These are phyloP conservation scores for Cladosporium sp. DNA, from an alignment of 2,329 filamentous ascomycete genomes.

Conservation along the genomic window DNA sequence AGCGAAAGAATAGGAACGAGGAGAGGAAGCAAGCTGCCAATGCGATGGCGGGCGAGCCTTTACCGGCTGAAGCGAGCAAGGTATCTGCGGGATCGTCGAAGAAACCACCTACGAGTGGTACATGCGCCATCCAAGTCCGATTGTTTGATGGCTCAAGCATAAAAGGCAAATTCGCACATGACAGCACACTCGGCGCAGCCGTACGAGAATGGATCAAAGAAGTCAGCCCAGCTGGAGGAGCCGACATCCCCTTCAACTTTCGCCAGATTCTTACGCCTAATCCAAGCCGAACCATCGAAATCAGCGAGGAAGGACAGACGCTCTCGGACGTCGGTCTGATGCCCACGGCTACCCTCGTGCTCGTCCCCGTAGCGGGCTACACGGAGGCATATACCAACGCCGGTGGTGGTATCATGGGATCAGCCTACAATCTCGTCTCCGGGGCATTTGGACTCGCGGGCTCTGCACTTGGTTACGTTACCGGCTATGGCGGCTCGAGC, in stretches of 20 bases:
- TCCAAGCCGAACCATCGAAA: constrained; percentile 70
- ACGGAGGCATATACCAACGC: constrained; percentile 53
- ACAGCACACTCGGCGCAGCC: constrained; percentile 59
- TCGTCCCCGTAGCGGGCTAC: constrained; percentile 65
- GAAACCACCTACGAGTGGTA: constrained; percentile 19
- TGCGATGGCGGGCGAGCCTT: constrained; percentile 5
- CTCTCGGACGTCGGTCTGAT: constrained; percentile 68
- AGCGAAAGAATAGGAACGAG: constrained; percentile 56
- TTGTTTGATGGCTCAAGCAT: constrained; percentile 81
- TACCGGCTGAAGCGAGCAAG: constrained; percentile 3
- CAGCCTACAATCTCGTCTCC: constrained; percentile 34
- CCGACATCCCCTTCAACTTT: constrained; percentile 65
- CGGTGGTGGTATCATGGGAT: constrained; percentile 28
- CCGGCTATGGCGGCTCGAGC: constrained; percentile 15
- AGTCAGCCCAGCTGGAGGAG: constrained; percentile 40
- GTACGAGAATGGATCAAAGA: constrained; percentile 76
- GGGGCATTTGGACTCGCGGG: constrained; percentile 32
- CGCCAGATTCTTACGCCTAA: constrained; percentile 76
- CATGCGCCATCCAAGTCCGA: constrained; percentile 64
- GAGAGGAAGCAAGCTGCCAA: constrained; percentile 30
- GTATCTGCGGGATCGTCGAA: constrained; percentile 3
- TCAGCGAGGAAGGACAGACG: constrained; percentile 66
- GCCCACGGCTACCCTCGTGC: constrained; percentile 77
- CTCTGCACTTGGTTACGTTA: constrained; percentile 28
- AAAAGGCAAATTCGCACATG: constrained; percentile 59